These are phyloP conservation scores for Ustilago xerochloae DNA, from an alignment of 1,284 basidiomycete genomes.

Conservation along the genomic window DNA sequence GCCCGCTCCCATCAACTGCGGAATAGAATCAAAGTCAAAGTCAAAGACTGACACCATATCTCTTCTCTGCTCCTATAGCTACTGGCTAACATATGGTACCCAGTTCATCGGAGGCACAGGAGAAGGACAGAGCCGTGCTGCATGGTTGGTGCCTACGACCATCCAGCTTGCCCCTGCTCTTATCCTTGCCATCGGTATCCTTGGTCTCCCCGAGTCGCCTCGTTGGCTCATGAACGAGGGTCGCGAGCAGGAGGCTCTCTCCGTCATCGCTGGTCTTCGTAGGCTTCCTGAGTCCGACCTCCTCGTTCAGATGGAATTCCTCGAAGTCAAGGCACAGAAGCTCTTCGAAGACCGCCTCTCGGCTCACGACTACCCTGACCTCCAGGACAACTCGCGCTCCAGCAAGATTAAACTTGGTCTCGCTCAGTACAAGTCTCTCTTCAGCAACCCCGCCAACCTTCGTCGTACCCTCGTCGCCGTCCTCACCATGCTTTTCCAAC, in stretches of 20 bases:
- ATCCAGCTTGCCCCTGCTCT: constrained; percentile 81
- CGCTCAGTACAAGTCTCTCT: constrained; percentile 67
- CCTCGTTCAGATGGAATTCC: constrained; percentile 80
- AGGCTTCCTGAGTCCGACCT: constrained; percentile 74
- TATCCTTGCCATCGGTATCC: constrained; percentile 73
- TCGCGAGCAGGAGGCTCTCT: constrained; percentile 78
- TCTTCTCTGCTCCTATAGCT: too few species aligned
- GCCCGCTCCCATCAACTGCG: too few species aligned
- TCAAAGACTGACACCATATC: too few species aligned
- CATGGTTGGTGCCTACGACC: constrained; percentile 81
- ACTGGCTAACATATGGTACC: constrained; percentile 82
- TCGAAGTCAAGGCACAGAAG: constrained; percentile 81
- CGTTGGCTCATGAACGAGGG: constrained; percentile 79
- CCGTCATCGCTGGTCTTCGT: constrained; percentile 76
- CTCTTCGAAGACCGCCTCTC: constrained; percentile 47
- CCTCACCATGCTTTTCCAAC: constrained; percentile 80
- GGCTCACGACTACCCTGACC: constrained; percentile 71
- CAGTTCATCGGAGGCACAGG: constrained; percentile 71
- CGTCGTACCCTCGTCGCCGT: constrained; percentile 75
- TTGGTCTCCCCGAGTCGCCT: constrained; percentile 80
- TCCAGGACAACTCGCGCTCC: constrained; percentile 74
- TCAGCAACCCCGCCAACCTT: constrained; percentile 73
- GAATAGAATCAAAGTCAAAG: too few species aligned
- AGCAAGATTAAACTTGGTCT: constrained; percentile 76
- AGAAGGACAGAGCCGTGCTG: constrained; percentile 75